These are phyloP conservation scores for Eucalyptus coolabah DNA, from an alignment of 345 rosid species.

Conservation along the genomic window DNA sequence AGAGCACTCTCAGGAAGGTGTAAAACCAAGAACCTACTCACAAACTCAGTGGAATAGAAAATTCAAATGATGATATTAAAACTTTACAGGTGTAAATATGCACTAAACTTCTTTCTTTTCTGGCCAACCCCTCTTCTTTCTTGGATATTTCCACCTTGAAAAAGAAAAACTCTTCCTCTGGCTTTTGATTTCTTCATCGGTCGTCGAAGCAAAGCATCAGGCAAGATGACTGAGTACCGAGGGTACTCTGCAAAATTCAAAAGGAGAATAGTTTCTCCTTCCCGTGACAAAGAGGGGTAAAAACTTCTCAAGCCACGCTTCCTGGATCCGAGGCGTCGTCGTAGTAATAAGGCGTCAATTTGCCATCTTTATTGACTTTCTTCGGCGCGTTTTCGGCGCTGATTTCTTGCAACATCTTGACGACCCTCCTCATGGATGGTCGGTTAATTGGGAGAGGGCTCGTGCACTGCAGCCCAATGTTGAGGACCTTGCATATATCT, in stretches of 20 bases:
- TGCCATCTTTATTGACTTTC: slow-evolving; percentile 52
- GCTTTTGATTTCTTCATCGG: neutral
- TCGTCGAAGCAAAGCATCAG: neutral
- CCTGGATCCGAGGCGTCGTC: slow-evolving; percentile 80
- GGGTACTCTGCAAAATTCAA: neutral
- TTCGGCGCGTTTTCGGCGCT: slow-evolving; percentile 24
- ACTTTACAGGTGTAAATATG: neutral
- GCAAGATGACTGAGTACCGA: neutral
- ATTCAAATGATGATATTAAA: neutral
- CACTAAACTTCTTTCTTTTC: neutral
- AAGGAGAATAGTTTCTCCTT: neutral
- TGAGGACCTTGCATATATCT: slow-evolving; percentile 76
- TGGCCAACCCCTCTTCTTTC: neutral
- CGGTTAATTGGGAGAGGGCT: slow-evolving; percentile 89
- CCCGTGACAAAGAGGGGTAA: neutral
- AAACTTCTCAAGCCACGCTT: slow-evolving; percentile 47
- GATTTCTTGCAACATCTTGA: slow-evolving; percentile 77
- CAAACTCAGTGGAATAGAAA: neutral
- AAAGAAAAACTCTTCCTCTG: neutral
- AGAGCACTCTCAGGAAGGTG: neutral
- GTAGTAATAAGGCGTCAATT: slow-evolving; percentile 76
- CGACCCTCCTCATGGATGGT: slow-evolving; percentile 94
- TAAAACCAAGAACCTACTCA: neutral
- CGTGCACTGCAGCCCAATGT: slow-evolving; percentile 81
- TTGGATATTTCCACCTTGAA: neutral